Conservation (phyloP, 495 filamentous ascomycete genomes). For the Hyaloscypha hepaticicola region DNA sequence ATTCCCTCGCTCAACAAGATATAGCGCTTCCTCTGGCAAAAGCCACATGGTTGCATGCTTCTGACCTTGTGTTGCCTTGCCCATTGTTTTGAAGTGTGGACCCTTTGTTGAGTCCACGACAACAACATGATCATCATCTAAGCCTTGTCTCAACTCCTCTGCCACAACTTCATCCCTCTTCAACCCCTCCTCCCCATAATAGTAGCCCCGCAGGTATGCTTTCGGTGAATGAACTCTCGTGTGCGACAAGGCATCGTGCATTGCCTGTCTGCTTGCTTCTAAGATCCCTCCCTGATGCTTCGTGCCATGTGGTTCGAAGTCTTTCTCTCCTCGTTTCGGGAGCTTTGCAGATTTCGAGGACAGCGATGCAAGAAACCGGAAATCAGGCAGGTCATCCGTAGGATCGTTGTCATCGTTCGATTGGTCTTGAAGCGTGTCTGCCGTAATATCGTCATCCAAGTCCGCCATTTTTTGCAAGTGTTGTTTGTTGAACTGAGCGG, state of each 20-base stretch:
- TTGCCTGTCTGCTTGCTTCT: conserved; percentile 77
- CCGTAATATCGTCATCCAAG: conserved; percentile 47
- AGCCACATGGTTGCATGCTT: conserved; percentile 63
- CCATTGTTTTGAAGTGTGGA: conserved; percentile 41
- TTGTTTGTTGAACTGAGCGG: neutral
- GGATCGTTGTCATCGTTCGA: conserved; percentile 58
- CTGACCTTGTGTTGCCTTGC: conserved; percentile 40
- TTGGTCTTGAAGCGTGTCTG: conserved; percentile 20
- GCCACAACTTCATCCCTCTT: conserved; percentile 30
- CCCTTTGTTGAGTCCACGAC: conserved; percentile 47
- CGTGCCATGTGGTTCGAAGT: conserved; percentile 93
- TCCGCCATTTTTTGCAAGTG: conserved; percentile 49
- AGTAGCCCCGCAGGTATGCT: conserved; percentile 53
- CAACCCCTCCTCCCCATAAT: conserved; percentile 36
- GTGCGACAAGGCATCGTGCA: conserved; percentile 81
- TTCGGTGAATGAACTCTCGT: conserved; percentile 63
- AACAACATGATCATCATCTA: conserved; percentile 48
- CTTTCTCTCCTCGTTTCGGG: conserved; percentile 86
- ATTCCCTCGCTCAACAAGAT: conserved; percentile 80
- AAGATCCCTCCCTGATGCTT: conserved; percentile 72
- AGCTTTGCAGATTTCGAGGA: conserved; percentile 40
- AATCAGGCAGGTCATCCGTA: conserved; percentile 80
- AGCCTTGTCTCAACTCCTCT: conserved; percentile 30
- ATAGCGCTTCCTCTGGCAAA: conserved; percentile 89
- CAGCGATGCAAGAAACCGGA: conserved; percentile 67